These are phyloP conservation scores for Melocanna baccifera DNA, from an alignment of 176 grass and related monocot genomes.

Conservation along the genomic window DNA sequence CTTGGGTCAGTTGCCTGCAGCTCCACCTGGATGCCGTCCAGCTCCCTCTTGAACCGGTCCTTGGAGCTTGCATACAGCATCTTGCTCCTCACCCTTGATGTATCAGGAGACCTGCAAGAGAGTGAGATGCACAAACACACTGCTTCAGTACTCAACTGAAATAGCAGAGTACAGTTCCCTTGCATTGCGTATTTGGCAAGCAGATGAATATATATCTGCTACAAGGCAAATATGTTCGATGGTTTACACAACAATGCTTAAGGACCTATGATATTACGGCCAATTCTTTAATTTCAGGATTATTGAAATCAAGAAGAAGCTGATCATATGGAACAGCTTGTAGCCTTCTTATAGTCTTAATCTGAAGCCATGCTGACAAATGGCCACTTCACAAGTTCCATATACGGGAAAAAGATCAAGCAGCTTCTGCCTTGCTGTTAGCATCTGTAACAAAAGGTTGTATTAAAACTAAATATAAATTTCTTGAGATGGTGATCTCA, in stretches of 20 bases:
- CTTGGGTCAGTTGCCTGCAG: slow-evolving; percentile 92
- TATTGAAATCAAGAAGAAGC: not conserved
- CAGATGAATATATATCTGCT: not conserved
- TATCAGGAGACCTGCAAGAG: slow-evolving; percentile 71
- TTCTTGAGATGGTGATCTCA: not conserved
- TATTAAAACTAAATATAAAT: not conserved
- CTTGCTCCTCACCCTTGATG: slow-evolving; percentile 83
- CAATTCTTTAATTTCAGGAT: not conserved
- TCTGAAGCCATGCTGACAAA: not conserved
- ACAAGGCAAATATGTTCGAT: not conserved
- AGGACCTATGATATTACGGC: not conserved
- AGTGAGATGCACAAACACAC: not conserved
- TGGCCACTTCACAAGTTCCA: not conserved
- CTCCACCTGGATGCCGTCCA: slow-evolving; percentile 94
- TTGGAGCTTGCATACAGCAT: slow-evolving; percentile 96
- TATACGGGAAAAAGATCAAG: not conserved
- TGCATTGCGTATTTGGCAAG: not conserved
- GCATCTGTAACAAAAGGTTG: not conserved
- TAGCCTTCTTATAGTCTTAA: not conserved
- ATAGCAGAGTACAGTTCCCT: not conserved
- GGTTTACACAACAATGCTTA: not conserved
- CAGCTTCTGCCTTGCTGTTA: slow-evolving; percentile 21
- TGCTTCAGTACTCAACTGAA: slow-evolving; percentile 16
- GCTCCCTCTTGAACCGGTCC: slow-evolving; percentile 95
- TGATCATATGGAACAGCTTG: not conserved